Evolutionary conservation across 2,329 filamentous ascomycete genomes (phyloP), one percentile per base, ranked within the genome.

Genomic region (Aureobasidium sp.): DNA sequence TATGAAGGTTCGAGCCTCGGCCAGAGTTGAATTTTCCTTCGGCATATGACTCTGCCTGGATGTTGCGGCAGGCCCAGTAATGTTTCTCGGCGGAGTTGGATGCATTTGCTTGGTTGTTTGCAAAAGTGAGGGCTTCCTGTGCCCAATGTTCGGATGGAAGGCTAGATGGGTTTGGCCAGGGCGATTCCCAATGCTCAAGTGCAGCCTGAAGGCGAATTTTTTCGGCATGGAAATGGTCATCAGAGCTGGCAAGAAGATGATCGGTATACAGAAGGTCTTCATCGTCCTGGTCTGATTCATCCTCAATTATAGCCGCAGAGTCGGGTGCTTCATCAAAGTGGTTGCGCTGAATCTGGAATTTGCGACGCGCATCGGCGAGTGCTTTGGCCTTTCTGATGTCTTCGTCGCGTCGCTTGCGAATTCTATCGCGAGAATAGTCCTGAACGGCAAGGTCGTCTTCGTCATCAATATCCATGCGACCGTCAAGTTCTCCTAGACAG

Each of bases 31-130:
- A 17, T 8, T 59, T 34, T 48, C 34, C 27, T 60, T 36, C 22
- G 15, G 57, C 45, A 11, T 60, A 60, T 3, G 29, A 49, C 27
- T 34, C 25, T 47, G 57, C 57, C 14, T 51, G 57, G 15, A 60
- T 60, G 15, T 29, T 51, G 34, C 57, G 57, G 27, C 14, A 31
- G 9, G 57, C 25, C 57, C 57, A 60, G 45, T 60, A 60, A 42
- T 29, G 29, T 25, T 45, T 39, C 45, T 60, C 57, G 11, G 25
- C 22, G 22, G 27, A 25, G 34, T 41, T 60, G 5, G 17, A 22
- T 12, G 57, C 57, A 5, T 27, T 34, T 25, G 17, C 36, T 51
- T 60, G 25, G 29, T 60, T 60, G 25, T n/a, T 27, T 41, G 25
- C 42, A 4, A 49, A 60, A 51, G 31, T 51, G 34, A 29, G 45